Evolutionary conservation across 2,329 filamentous ascomycete genomes (phyloP), one percentile per base, ranked within the genome.

Genomic region (Colletotrichum salicis): DNA sequence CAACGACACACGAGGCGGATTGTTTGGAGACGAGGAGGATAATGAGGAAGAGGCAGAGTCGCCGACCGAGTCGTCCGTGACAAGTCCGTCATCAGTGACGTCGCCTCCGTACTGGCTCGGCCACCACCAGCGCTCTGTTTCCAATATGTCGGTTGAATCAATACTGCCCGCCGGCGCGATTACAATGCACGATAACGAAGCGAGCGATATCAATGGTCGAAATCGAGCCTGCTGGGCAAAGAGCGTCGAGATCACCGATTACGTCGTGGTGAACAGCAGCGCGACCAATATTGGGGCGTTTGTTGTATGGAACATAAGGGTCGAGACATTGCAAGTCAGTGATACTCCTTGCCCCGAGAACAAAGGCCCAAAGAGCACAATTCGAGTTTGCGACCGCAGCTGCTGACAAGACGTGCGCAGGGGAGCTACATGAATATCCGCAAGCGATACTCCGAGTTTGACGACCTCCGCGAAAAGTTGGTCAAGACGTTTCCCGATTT

Each of bases 361-460:
- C 2, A n/a, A n/a, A 35, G 29, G 60, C 29, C 7, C 1, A 15
- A 11, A 4, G 72, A 62, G 60, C 15, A 22, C 29, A 37, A 41
- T 1, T 12, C 22, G 35, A n/a, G 7, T 8, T 22, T 4, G 24
- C 19, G 41, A 24, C 7, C 11, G 15, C 12, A 3, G 11, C 79
- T 67, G 77, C 75, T 74, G 71, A 64, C 67, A 69, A 33, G 24
- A 54, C 61, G 35, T 29, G 64, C 73, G 85, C 64, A 91, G 89
- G 89, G 90, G 54, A 87, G 87, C 71, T 86, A 84, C 59, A 90
- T 92, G 83, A 86, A 87, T 73, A 89, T 92, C 74, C 85, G 89
- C 70, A 92, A 92, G 79, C 88, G 95, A 80, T 98, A 98, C 82
- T 98, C 95, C 0, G 96, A 98, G 80, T 98, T 98, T 79, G 94